Base-by-base conservation (phyloP, 306 rosid species). In the Leucaena leucocephala region DNA sequence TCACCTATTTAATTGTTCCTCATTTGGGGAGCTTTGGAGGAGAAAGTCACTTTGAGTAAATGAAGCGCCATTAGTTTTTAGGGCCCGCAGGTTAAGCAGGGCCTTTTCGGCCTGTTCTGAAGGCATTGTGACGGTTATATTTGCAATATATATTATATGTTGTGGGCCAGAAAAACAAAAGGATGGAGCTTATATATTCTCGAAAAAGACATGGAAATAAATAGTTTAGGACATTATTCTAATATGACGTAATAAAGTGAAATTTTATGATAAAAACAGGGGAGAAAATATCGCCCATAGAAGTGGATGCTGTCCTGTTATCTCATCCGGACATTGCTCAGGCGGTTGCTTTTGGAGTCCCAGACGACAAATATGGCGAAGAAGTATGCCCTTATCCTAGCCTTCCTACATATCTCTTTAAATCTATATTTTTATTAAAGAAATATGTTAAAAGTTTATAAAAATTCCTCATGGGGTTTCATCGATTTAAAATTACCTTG, bases 251-350 rank as follows among this genome's bases (percentile, higher is more conserved):
- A 7, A 52, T 14, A 52, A 54, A 54, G 4, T 4, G 15, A 6
- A 21, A 2, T 8, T 19, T 39, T 2, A 16, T 19, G 39, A 58
- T 8, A 2, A 0, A 27, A 69, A 14, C 78, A 94, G 98, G 98
- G 44, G 98, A 95, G 81, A 95, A 95, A 76, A 95, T 95, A 83
- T 95, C 98, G 55, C 98, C 98, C 7, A 90, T 92, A 42, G 98
- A 95, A 85, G 97, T 92, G 36, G 98, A 95, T 70, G 87, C 93
- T 2, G 97, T 92, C 57, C 90, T 95, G 15, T 64, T 95, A 54
- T 81, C 94, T 4, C 92, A 92, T 66, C 86, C 97, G 1, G 91
- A 86, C 17, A 22, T 90, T 63, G 90, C 88, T 68, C 97, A 95
- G 15, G 98, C 92, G 0, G 98, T 95, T 40, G 91, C 93, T 49